Percentiles rank a stretch among this genome's conserved stretches.
Evolutionary conservation across 352 stramenopile species (phyloP).

Genomic region (Pythium pectinolyticum): DNA sequence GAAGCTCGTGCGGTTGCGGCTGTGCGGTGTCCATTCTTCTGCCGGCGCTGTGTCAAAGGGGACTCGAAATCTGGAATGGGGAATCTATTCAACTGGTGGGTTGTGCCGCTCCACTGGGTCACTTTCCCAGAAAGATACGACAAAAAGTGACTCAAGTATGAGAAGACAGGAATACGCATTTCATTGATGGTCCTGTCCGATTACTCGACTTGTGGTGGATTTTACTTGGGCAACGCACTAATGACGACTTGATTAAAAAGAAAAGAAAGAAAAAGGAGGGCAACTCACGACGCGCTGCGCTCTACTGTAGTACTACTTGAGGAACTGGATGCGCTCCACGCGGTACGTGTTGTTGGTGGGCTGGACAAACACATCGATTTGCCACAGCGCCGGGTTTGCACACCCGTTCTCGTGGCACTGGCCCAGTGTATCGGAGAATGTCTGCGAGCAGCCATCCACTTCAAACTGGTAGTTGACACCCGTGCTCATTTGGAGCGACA

Average conservation of each 20-base stretch:
- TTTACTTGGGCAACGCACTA: too few relatives aligned
- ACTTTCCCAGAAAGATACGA: neutral
- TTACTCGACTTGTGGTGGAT: too few relatives aligned
- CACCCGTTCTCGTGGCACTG: conserved; percentile 13
- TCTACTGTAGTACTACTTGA: too few relatives aligned
- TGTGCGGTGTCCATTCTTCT: too few relatives aligned
- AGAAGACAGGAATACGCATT: too few relatives aligned
- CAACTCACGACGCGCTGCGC: neutral
- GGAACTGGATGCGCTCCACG: conserved; percentile 4
- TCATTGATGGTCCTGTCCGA: too few relatives aligned
- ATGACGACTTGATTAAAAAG: too few relatives aligned
- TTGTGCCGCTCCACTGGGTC: neutral
- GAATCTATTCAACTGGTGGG: too few relatives aligned
- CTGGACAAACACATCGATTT: conserved; percentile 20
- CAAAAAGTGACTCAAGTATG: neutral
- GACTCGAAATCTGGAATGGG: too few relatives aligned
- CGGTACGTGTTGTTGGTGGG: conserved; percentile 24
- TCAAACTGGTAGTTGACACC: conserved; percentile 30
- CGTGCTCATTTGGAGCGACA: conserved; percentile 20
- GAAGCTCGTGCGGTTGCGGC: too few relatives aligned
- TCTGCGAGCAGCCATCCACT: conserved; percentile 20
- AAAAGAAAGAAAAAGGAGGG: neutral
- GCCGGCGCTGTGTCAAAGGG: too few relatives aligned
- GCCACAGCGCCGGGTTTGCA: neutral
- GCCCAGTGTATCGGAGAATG: neutral